Conservation (phyloP, 1,284 basidiomycete species). For the Leccinum griseonigrum region DNA sequence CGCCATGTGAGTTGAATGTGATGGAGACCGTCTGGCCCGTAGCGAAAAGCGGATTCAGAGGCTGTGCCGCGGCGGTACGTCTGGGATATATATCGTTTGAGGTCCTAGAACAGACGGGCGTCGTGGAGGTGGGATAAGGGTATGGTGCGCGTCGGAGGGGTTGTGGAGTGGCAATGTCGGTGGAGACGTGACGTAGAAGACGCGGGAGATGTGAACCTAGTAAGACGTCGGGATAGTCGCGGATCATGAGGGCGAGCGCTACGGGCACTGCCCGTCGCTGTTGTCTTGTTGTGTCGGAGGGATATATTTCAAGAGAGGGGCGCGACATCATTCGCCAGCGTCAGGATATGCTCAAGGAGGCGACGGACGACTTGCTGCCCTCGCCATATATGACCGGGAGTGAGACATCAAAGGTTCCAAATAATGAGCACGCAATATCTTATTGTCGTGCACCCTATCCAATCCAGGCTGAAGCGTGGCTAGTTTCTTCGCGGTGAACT, state of each 20-base stretch:
- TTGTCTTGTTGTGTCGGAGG: conserved; percentile 28
- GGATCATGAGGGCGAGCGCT: conserved; percentile 89
- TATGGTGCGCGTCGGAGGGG: conserved; percentile 35
- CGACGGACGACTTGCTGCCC: neutral
- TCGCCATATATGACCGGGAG: neutral
- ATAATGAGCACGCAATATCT: neutral
- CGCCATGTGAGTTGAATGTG: conserved; percentile 35
- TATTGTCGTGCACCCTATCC: neutral
- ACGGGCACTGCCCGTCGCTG: conserved; percentile 79
- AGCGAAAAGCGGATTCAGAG: conserved; percentile 49
- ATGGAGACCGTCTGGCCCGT: conserved; percentile 62
- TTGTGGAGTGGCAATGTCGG: conserved; percentile 15
- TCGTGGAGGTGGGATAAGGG: conserved; percentile 59
- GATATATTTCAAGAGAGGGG: no score
- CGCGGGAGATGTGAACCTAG: neutral
- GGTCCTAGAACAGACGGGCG: conserved; percentile 42
- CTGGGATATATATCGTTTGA: conserved; percentile 74
- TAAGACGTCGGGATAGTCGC: conserved; percentile 85
- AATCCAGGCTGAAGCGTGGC: neutral
- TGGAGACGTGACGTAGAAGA: conserved; percentile 21
- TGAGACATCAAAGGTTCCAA: neutral
- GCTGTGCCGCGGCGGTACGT: conserved; percentile 33
- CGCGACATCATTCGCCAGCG: no score
- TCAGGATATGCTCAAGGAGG: no score
- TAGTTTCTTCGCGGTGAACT: neutral